A percentile compares a stretch with the other conserved stretches of the same genome.
phyloP scores from a whole-genome alignment of 1,284 basidiomycete genomes.

The Austroboletus niveus region DNA sequence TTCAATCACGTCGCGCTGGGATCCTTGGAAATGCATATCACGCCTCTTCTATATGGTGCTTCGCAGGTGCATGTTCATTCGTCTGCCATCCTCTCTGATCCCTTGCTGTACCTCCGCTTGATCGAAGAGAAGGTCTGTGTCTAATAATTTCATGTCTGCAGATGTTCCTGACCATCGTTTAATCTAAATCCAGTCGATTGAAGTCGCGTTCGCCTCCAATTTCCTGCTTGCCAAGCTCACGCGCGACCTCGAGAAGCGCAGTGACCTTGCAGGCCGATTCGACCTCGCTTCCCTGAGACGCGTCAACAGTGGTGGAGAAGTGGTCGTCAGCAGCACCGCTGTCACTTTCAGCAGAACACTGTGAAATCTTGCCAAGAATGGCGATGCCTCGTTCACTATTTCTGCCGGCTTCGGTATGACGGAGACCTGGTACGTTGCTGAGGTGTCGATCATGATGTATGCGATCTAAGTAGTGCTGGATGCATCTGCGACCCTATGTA shows the following conservation, averaged over 20 bases:
- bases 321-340: conserved; percentile 38
- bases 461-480: conserved; percentile 24
- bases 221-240: conserved; percentile 41
- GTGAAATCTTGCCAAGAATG: conserved; percentile 29
- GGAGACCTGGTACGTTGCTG: conserved; percentile 36
- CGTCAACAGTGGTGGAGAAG: conserved; percentile 40
- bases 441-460: not conserved
- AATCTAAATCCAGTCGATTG: conserved; percentile 19
- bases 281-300: conserved; percentile 22
- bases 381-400: conserved; percentile 31
- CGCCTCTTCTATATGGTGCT: conserved; percentile 29
- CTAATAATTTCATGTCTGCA: not conserved
- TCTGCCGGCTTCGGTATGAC: conserved; percentile 47
- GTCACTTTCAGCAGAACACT: conserved; percentile 35
- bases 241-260: conserved; percentile 30
- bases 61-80: conserved; percentile 32
- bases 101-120: conserved; percentile 24
- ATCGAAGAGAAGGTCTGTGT: conserved; percentile 28
- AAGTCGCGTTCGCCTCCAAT: conserved; percentile 43
- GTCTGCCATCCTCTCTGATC: conserved; percentile 32
- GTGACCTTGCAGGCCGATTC: conserved; percentile 23
- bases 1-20: conserved; percentile 41
- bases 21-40: conserved; percentile 32
- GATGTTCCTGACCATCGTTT: not conserved
- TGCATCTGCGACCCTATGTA: conserved; percentile 36